A percentile compares a stretch with the other conserved stretches of the same genome.
These are phyloP conservation scores for Ophiocytium majus DNA, from an alignment of 352 stramenopile species.

Conservation along the genomic window DNA sequence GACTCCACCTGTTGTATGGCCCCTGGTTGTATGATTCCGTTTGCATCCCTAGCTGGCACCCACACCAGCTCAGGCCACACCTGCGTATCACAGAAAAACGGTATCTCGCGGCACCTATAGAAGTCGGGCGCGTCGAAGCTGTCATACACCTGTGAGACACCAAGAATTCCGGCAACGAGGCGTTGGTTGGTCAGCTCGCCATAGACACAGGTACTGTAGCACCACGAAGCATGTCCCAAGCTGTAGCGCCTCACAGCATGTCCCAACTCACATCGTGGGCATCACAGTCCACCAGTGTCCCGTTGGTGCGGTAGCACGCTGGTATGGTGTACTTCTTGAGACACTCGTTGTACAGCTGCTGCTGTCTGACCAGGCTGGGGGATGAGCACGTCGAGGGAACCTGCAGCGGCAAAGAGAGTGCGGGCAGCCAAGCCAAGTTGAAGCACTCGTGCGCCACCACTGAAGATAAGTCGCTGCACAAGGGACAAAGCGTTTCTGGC, in stretches of 20 bases:
- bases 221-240: not conserved
- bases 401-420: not conserved
- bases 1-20: conserved; percentile 5
- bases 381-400: conserved; percentile 17
- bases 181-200: no score
- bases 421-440: not conserved
- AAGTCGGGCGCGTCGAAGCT: not conserved
- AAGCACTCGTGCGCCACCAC: no score
- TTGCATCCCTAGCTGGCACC: conserved; percentile 57
- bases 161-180: conserved; percentile 29
- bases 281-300: conserved; percentile 60
- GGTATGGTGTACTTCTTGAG: conserved; percentile 63
- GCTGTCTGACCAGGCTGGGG: conserved; percentile 55
- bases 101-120: conserved; percentile 64
- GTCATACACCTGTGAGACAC: conserved; percentile 47
- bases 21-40: not conserved
- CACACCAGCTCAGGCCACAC: conserved; percentile 63
- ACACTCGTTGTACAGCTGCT: conserved; percentile 64
- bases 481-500: no score
- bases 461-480: no score
- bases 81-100: conserved; percentile 65
- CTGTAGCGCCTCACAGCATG: not conserved
- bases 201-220: not conserved
- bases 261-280: conserved; percentile 5
- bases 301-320: conserved; percentile 64